Conservation (phyloP, 108 stramenopile species). For the Aureococcus anophagefferens region DNA sequence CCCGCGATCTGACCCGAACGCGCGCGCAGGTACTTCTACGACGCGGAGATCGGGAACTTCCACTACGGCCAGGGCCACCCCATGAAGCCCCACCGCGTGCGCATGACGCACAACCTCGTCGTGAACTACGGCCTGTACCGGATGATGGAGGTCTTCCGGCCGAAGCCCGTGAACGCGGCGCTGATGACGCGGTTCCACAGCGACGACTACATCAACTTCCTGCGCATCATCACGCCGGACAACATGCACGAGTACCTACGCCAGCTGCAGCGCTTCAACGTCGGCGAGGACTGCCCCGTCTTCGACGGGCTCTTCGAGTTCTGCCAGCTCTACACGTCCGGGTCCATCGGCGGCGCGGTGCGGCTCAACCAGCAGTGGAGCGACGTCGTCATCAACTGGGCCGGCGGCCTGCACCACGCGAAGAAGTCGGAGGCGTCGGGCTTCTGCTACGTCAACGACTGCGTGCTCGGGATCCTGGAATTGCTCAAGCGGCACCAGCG, state of each 20-base stretch:
- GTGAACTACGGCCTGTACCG: slow-evolving; percentile 96
- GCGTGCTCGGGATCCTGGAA: slow-evolving; percentile 95
- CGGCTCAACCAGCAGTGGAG: slow-evolving; percentile 77
- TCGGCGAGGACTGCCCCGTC: slow-evolving; percentile 99
- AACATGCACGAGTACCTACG: slow-evolving; percentile 65
- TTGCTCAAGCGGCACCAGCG: slow-evolving; percentile 94
- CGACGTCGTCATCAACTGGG: slow-evolving; percentile 98
- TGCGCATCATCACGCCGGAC: slow-evolving; percentile 90
- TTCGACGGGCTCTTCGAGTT: slow-evolving; percentile 98
- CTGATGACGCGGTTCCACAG: slow-evolving; percentile 95
- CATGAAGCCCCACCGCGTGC: slow-evolving; percentile 98
- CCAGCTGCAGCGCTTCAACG: slow-evolving; percentile 71
- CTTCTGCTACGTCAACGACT: slow-evolving; percentile 99
- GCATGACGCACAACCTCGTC: slow-evolving; percentile 98
- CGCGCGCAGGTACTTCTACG: slow-evolving; percentile 93
- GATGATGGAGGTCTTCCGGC: slow-evolving; percentile 94
- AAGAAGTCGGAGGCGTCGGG: slow-evolving; percentile 97
- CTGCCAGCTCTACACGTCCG: slow-evolving; percentile 89
- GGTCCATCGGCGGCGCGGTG: slow-evolving; percentile 89
- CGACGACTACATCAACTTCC: slow-evolving; percentile 98
- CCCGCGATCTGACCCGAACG: too few relatives aligned
- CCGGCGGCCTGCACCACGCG: slow-evolving; percentile 97
- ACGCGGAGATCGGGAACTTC: slow-evolving; percentile 91
- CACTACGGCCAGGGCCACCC: slow-evolving; percentile 90
- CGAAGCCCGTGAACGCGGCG: slow-evolving; percentile 77